Percentiles rank a stretch among this genome's conserved stretches.
Evolutionary conservation across 1,284 basidiomycete species (phyloP).

Genomic region (Malassezia brasiliensis): DNA sequence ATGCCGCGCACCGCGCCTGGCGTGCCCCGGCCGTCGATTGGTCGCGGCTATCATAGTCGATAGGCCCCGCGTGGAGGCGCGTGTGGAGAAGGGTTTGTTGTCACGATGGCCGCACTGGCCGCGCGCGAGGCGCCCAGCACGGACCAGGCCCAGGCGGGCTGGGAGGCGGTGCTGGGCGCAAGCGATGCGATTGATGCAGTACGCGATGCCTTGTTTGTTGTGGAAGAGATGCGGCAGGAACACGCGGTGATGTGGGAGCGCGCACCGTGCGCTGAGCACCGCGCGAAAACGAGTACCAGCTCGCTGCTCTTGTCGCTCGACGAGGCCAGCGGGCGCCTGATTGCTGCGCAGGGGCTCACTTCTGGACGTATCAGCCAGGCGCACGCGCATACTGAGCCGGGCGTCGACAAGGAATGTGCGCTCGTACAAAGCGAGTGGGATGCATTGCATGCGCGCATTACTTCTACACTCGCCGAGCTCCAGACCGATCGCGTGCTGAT

Average conservation of each 20-base stretch:
- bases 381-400: neutral
- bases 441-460: neutral
- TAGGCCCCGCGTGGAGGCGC: neutral
- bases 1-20: neutral
- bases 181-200: conserved; percentile 7
- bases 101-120: too few relatives aligned
- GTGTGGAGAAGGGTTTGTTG: too few relatives aligned
- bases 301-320: conserved; percentile 3
- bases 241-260: conserved; percentile 5
- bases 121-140: too few relatives aligned
- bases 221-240: conserved; percentile 7
- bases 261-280: neutral
- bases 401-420: neutral
- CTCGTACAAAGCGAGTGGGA: neutral
- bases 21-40: conserved; percentile 4
- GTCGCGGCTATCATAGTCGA: neutral
- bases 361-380: neutral
- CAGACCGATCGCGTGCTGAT: conserved; percentile 2
- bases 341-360: neutral
- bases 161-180: conserved; percentile 9
- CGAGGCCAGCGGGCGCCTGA: conserved; percentile 6
- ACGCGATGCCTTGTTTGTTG: conserved; percentile 9
- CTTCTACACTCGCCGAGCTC: neutral
- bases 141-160: neutral
- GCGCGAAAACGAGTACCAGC: neutral